phyloP scores from a whole-genome alignment of 208 protist genomes.

The Wallacemonas collosoma region DNA sequence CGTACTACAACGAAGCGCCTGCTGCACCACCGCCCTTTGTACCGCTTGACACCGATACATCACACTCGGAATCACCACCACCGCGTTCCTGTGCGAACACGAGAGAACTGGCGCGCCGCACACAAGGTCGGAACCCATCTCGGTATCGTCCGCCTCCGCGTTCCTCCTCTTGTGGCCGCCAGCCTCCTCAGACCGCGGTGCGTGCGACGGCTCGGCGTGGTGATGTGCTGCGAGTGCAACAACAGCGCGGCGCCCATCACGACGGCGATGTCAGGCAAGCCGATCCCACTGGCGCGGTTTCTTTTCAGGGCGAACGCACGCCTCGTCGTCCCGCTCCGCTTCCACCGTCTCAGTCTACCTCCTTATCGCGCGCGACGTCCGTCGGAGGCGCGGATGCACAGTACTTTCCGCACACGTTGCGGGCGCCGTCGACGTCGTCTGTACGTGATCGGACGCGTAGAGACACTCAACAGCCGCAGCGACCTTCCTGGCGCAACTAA shows the following conservation, averaged over 20 bases:
- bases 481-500: constrained; percentile 43
- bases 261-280: background rate
- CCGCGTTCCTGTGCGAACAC: background rate
- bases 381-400: background rate
- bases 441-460: constrained; percentile 35
- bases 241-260: background rate
- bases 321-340: background rate
- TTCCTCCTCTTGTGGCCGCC: no score
- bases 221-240: background rate
- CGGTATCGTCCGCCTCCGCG: no score
- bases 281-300: background rate
- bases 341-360: background rate
- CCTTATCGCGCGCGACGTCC: constrained; percentile 5
- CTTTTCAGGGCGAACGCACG: background rate
- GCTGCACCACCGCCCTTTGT: background rate
- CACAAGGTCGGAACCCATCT: no score
- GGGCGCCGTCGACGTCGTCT: constrained; percentile 11
- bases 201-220: no score
- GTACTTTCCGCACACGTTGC: background rate
- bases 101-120: background rate
- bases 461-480: constrained; percentile 20
- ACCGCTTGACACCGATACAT: background rate
- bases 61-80: background rate
- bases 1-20: constrained; percentile 58
- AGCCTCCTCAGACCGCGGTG: no score